These are phyloP conservation scores for Grosmannia penicillata DNA, from an alignment of 2,329 filamentous ascomycete genomes.

Conservation along the genomic window DNA sequence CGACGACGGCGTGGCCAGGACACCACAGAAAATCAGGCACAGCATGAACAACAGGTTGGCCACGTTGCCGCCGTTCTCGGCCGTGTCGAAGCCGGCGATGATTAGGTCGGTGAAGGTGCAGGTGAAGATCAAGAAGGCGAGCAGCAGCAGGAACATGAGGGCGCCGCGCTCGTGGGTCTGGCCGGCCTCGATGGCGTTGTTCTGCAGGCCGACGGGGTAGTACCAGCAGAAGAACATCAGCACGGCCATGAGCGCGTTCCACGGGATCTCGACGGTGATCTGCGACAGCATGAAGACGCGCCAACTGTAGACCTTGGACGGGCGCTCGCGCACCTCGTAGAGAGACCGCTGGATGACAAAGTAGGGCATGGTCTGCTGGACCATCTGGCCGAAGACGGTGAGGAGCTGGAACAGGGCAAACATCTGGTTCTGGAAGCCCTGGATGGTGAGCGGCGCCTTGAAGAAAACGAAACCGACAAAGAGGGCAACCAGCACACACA, in stretches of 20 bases:
- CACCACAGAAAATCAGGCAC: slow-evolving; percentile 44
- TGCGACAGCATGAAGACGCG: slow-evolving; percentile 72
- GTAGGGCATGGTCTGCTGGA: slow-evolving; percentile 72
- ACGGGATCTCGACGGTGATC: slow-evolving; percentile 73
- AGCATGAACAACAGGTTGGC: slow-evolving; percentile 45
- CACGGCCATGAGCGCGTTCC: slow-evolving; percentile 61
- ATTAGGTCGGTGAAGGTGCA: slow-evolving; percentile 61
- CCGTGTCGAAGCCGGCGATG: slow-evolving; percentile 54
- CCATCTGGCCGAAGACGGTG: slow-evolving; percentile 67
- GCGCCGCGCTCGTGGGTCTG: slow-evolving; percentile 54
- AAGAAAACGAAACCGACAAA: slow-evolving; percentile 78
- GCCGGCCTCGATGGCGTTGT: slow-evolving; percentile 48
- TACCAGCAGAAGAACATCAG: slow-evolving; percentile 60
- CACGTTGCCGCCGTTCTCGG: slow-evolving; percentile 50
- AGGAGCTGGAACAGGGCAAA: slow-evolving; percentile 75
- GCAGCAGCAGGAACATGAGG: slow-evolving; percentile 65
- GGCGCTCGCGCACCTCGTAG: slow-evolving; percentile 74
- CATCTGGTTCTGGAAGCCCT: slow-evolving; percentile 75
- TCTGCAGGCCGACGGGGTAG: slow-evolving; percentile 67
- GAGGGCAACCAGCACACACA: slow-evolving; percentile 50
- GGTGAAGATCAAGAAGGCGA: slow-evolving; percentile 64
- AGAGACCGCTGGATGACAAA: slow-evolving; percentile 70
- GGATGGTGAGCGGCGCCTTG: slow-evolving; percentile 53
- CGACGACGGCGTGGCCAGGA: slow-evolving; percentile 40
- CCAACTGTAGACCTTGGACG: slow-evolving; percentile 76